Evolutionary conservation across 2,329 filamentous ascomycete species (phyloP), one percentile per base, ranked within the genome.

Genomic region (Lasiodiplodia citricola): DNA sequence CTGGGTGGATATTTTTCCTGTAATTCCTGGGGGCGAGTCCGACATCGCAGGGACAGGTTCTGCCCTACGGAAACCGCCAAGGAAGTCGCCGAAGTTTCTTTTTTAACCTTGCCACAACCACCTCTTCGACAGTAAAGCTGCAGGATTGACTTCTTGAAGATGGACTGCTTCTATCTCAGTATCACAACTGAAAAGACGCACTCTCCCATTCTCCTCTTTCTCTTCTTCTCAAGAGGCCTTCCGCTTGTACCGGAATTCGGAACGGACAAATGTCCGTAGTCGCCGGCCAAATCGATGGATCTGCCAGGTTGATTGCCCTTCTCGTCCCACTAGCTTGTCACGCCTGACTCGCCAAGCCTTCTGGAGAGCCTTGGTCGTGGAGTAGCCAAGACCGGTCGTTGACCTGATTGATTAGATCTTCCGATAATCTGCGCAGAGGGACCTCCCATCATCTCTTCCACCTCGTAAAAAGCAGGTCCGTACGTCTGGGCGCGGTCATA

Each of bases 281-380:
- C 23, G 57, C 28, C 57, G 25, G 41, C 57, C 23, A 31, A 62
- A 41, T 50, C 41, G 13, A 50, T 14, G 5, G 57, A 50, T 62
- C 57, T 50, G 41, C 57, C 31, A 25, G 23, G 1, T 41, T 28
- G 16, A 31, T 28, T 62, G 41, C 57, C 57, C 41, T 62, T 62
- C 57, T 62, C 18, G 57, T 44, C 57, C 8, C 23, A n/a, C 38
- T 31, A 62, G 38, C 23, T 47, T 4, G 23, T 62, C 56, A 25
- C 56, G 56, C 56, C 56, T 44, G 56, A 60, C 56, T 60, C 56
- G 57, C 57, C 57, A 62, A 62, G 57, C 2, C 57, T 58, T 41
- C 35, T 37, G 38, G 21, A 44, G 7, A 14, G 41, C n/a, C 57
- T 62, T 62, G 57, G 38, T 16, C 57, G 14, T 23, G 21, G 55